Conservation (phyloP, 257 asterid genomes). For the Solanum pinnatisectum region DNA sequence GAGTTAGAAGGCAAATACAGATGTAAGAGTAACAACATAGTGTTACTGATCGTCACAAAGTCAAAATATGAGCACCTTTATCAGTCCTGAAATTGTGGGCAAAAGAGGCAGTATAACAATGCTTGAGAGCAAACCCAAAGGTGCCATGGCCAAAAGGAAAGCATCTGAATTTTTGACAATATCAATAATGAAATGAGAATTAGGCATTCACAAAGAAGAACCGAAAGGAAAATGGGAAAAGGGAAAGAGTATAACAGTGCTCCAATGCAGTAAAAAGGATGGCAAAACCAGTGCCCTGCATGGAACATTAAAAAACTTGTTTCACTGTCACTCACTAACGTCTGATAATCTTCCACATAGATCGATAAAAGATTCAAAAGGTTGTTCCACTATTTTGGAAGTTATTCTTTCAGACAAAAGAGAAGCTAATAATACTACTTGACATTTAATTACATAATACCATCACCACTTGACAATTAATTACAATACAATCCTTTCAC, state of each 20-base stretch:
- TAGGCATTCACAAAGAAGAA: neutral
- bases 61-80: slow-evolving; percentile 18
- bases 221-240: neutral
- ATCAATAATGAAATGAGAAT: neutral
- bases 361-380: neutral
- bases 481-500: neutral
- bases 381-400: neutral
- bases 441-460: neutral
- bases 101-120: slow-evolving; percentile 32
- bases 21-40: neutral
- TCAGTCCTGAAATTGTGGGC: slow-evolving; percentile 28
- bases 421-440: neutral
- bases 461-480: neutral
- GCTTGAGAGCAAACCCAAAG: slow-evolving; percentile 39
- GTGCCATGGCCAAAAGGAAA: slow-evolving; percentile 40
- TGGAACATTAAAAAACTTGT: neutral
- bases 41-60: neutral
- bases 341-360: neutral
- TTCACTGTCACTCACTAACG: neutral
- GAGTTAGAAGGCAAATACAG: neutral
- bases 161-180: slow-evolving; percentile 20
- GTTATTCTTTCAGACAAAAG: neutral
- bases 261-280: neutral
- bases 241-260: neutral
- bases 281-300: neutral